Evolutionary conservation across 2,329 filamentous ascomycete species (phyloP).

Genomic region (Exophiala viscosa): DNA sequence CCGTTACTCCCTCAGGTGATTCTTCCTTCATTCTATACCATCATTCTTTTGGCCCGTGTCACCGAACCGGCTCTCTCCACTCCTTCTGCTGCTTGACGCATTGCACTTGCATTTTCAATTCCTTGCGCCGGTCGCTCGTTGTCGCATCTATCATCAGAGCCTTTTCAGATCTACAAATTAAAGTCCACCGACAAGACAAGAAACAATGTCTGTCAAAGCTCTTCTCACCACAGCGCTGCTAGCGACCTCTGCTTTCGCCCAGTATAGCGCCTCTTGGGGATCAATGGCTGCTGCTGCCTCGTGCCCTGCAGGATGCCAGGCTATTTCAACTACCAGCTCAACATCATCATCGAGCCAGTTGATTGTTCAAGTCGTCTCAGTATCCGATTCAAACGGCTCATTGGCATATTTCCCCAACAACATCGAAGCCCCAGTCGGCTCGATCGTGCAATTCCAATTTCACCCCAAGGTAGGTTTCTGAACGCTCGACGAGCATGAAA

Average conservation of each 20-base stretch:
- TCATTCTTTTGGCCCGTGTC: slow-evolving; percentile 18
- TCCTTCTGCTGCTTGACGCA: slow-evolving; percentile 27
- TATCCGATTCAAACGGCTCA: slow-evolving; percentile 52
- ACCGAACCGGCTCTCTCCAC: slow-evolving; percentile 18
- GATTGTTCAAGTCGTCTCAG: slow-evolving; percentile 62
- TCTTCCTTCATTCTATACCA: slow-evolving; percentile 18
- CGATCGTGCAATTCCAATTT: slow-evolving; percentile 51
- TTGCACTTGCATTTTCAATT: slow-evolving; percentile 20
- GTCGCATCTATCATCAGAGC: slow-evolving; percentile 6
- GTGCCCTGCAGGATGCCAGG: slow-evolving; percentile 20
- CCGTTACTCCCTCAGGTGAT: slow-evolving; percentile 7
- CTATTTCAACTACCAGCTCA: slow-evolving; percentile 13
- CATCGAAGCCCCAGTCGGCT: slow-evolving; percentile 59
- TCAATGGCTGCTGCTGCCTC: slow-evolving; percentile 11
- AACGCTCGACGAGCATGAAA: background rate
- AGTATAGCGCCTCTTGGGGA: background rate
- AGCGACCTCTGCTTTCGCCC: slow-evolving; percentile 16
- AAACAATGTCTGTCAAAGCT: slow-evolving; percentile 21
- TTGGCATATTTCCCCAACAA: slow-evolving; percentile 64
- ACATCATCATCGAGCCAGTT: slow-evolving; percentile 14
- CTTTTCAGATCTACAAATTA: slow-evolving; percentile 1
- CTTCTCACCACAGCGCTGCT: slow-evolving; percentile 18
- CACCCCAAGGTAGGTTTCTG: slow-evolving; percentile 40
- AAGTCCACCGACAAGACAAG: slow-evolving; percentile 1
- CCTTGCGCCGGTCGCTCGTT: slow-evolving; percentile 27